phyloP scores from a whole-genome alignment of 306 rosid genomes.

The Quercus glauca region DNA sequence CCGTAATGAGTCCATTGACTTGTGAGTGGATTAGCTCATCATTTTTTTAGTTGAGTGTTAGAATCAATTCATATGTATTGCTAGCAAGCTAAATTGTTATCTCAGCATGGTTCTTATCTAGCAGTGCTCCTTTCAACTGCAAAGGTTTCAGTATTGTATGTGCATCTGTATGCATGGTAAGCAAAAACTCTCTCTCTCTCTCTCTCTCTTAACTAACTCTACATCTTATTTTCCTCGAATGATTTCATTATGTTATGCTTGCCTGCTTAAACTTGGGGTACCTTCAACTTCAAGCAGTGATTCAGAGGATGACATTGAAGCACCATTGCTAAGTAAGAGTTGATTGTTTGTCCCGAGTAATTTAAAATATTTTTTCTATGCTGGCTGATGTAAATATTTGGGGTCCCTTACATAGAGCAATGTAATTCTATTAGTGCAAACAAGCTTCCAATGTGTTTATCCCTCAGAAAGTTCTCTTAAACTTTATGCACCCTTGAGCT shows the following conservation, averaged over 20 bases:
- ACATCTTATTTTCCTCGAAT: conserved; percentile 34
- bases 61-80: neutral
- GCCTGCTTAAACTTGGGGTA: conserved; percentile 33
- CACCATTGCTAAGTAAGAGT: conserved; percentile 43
- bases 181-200: neutral
- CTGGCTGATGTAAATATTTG: conserved; percentile 9
- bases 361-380: neutral
- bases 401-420: neutral
- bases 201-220: conserved; percentile 6
- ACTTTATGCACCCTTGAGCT: too few species aligned
- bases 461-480: neutral
- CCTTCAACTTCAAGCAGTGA: conserved; percentile 16
- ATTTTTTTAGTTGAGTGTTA: too few species aligned
- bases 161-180: conserved; percentile 72
- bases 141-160: conserved; percentile 81
- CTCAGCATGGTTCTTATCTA: conserved; percentile 79
- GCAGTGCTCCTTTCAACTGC: conserved; percentile 73
- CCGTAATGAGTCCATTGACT: conserved; percentile 52
- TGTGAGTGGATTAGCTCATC: too few species aligned
- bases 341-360: neutral
- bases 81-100: conserved; percentile 7
- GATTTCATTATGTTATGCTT: conserved; percentile 53
- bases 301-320: conserved; percentile 35
- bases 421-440: neutral
- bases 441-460: neutral